Base-by-base conservation (phyloP, 2,329 filamentous ascomycete species). In the Setomelanomma holmii region DNA sequence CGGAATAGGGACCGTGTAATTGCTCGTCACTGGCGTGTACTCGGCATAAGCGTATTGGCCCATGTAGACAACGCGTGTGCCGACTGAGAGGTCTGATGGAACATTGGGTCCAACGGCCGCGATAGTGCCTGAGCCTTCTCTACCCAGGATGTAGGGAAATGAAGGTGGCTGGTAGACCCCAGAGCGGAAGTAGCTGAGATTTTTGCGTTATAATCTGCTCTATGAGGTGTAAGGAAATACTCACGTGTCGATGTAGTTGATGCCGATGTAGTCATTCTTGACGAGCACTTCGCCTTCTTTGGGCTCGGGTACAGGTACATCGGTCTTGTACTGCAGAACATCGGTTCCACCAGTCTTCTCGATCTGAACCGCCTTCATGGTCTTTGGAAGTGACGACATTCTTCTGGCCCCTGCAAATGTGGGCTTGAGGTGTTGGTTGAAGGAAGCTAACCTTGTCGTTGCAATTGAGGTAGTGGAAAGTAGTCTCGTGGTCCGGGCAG, bases 211-310 rank as follows among this genome's bases (percentile, higher is more conserved):
- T n/a, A 6, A 23, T 34, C 2, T 46, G 21, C 7, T 14, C 19
- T 45, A 17, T 10, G 14, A 17, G 19, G 7, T 17, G 21, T 3
- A 40, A 10, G 40, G 20, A 21, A 21, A 33, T 23, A 4, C 67
- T 56, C 74, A 86, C 82, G 84, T 96, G 76, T 96, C 93, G 67
- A 96, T 96, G 77, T 84, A 96, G 77, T 96, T 96, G 55, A 96
- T 80, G 53, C 92, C 93, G 42, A 89, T 82, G 71, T 84, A 89
- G 58, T 88, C 85, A 75, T 96, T 96, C 76, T 88, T 89, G 52
- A 96, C 84, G 4, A 96, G 83, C 19, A 96, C 76, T 61, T 96
- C 82, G 52, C 86, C 87, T n/a, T 87, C 84, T 30, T 84, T 79
- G 2, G 83, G 84, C 43, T 81, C 77, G 0, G 91, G 90, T 1